Evolutionary conservation across 495 filamentous ascomycete genomes (phyloP).

Genomic region (Aspergillus diversus): DNA sequence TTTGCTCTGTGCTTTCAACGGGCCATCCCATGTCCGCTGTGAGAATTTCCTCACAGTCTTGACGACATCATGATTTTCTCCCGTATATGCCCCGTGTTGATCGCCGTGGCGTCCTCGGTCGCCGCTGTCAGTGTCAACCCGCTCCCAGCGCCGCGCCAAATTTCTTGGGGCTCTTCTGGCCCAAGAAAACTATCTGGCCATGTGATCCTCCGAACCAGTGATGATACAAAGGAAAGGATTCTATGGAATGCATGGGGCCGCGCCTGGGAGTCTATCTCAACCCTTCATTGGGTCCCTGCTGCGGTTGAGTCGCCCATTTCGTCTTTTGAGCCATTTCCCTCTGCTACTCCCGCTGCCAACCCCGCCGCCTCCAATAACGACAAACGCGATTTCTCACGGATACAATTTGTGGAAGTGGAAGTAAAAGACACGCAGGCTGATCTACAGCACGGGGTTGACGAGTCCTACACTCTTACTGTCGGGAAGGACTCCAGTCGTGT

Average conservation of each 20-base stretch:
- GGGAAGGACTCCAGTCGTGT: slow-evolving; percentile 35
- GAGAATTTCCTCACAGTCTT: slow-evolving; percentile 4
- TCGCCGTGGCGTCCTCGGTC: slow-evolving; percentile 32
- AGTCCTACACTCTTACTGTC: slow-evolving; percentile 60
- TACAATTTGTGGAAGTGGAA: slow-evolving; percentile 43
- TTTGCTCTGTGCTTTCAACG: not conserved
- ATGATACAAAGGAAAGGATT: slow-evolving; percentile 33
- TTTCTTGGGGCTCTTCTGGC: slow-evolving; percentile 58
- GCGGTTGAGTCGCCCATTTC: slow-evolving; percentile 54
- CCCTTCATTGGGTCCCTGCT: slow-evolving; percentile 55
- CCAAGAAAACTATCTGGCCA: slow-evolving; percentile 39
- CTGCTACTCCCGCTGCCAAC: slow-evolving; percentile 33
- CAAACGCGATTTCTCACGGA: slow-evolving; percentile 37
- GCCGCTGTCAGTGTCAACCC: slow-evolving; percentile 56
- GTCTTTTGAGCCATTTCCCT: slow-evolving; percentile 52
- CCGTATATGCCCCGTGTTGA: slow-evolving; percentile 30
- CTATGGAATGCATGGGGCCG: slow-evolving; percentile 51
- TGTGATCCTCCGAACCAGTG: slow-evolving; percentile 28
- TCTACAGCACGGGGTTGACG: slow-evolving; percentile 58
- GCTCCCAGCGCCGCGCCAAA: slow-evolving; percentile 56
- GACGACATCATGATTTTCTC: slow-evolving; percentile 36
- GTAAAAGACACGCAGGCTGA: slow-evolving; percentile 45
- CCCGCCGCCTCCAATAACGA: slow-evolving; percentile 22
- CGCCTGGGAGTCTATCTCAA: slow-evolving; percentile 47
- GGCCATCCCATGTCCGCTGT: not conserved